Evolutionary conservation across 179 eudicot species (phyloP).

Genomic region (Spergularia azorica): DNA sequence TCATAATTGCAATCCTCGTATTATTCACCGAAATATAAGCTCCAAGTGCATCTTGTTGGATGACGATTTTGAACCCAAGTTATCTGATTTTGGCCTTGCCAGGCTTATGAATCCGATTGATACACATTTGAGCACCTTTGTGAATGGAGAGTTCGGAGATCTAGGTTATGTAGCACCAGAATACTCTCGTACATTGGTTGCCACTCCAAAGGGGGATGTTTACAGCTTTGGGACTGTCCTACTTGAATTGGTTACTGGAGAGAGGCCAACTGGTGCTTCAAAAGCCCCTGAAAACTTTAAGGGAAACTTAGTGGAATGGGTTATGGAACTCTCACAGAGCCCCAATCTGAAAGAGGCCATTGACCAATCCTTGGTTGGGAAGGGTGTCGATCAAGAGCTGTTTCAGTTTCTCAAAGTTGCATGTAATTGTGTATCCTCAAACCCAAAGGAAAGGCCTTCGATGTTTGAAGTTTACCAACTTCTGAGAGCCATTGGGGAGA

Average conservation of each 20-base stretch:
- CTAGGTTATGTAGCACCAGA: constrained; percentile 90
- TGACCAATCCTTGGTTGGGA: constrained; percentile 46
- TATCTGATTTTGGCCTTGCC: constrained; percentile 84
- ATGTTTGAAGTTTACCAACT: constrained; percentile 84
- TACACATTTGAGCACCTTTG: constrained; percentile 77
- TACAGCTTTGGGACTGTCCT: constrained; percentile 88
- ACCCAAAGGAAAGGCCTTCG: constrained; percentile 78
- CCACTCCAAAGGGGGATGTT: constrained; percentile 84
- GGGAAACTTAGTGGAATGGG: constrained; percentile 79
- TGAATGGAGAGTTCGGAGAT: constrained; percentile 83
- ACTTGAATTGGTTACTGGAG: constrained; percentile 76
- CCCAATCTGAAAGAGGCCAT: constrained; percentile 57
- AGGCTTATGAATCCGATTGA: constrained; percentile 77
- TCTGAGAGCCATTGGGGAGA: constrained; percentile 69
- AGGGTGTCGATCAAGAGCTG: constrained; percentile 59
- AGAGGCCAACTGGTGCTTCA: constrained; percentile 49
- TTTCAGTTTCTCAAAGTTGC: constrained; percentile 73
- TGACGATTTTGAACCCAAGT: constrained; percentile 58
- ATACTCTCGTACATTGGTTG: constrained; percentile 63
- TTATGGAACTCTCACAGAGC: constrained; percentile 41
- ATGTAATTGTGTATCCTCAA: constrained; percentile 50
- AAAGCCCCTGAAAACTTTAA: constrained; percentile 61
- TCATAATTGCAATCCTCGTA: constrained; percentile 79
- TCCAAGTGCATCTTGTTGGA: constrained; percentile 77
- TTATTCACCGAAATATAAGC: constrained; percentile 73